Conservation (phyloP, 805 yeast genomes). For the Saccharomycopsis selenospora region DNA sequence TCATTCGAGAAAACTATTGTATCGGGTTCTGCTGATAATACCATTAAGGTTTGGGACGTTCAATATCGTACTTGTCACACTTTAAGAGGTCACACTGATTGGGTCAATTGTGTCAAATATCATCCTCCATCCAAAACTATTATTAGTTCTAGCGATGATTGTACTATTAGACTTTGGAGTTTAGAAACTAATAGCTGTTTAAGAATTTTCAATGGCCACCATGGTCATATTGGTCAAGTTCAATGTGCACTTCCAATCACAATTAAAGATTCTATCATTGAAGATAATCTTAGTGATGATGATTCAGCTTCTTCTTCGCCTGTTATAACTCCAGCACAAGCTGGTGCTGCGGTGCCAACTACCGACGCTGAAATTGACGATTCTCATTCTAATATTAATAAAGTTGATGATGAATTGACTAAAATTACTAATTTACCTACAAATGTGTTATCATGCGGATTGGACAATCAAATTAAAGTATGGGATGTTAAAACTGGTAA, state of each 20-base stretch:
- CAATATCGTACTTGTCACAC: conserved; percentile 90
- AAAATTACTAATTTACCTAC: conserved; percentile 50
- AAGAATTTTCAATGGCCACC: conserved; percentile 62
- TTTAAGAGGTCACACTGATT: conserved; percentile 84
- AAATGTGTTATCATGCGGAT: conserved; percentile 76
- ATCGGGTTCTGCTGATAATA: conserved; percentile 87
- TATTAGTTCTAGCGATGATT: conserved; percentile 85
- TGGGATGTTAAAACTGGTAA: conserved; percentile 87
- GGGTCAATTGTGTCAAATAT: conserved; percentile 86
- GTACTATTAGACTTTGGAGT: conserved; percentile 94
- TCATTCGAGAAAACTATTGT: conserved; percentile 70
- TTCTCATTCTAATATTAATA: neutral
- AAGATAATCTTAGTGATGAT: conserved; percentile 20
- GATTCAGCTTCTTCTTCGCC: conserved; percentile 21
- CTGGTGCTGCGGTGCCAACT: neutral
- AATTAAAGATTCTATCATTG: conserved; percentile 47
- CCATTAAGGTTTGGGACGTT: conserved; percentile 95
- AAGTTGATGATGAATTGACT: conserved; percentile 1
- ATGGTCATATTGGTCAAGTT: conserved; percentile 91
- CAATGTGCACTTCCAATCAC: conserved; percentile 85
- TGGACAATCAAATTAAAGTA: conserved; percentile 86
- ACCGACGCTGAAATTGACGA: neutral
- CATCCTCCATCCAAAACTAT: conserved; percentile 73
- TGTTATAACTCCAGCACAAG: neutral
- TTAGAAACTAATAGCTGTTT: conserved; percentile 71